Evolutionary conservation across 768 basidiomycete genomes (phyloP), one percentile per base, ranked within the genome.

Genomic region (Macrolepiota fuliginosa): DNA sequence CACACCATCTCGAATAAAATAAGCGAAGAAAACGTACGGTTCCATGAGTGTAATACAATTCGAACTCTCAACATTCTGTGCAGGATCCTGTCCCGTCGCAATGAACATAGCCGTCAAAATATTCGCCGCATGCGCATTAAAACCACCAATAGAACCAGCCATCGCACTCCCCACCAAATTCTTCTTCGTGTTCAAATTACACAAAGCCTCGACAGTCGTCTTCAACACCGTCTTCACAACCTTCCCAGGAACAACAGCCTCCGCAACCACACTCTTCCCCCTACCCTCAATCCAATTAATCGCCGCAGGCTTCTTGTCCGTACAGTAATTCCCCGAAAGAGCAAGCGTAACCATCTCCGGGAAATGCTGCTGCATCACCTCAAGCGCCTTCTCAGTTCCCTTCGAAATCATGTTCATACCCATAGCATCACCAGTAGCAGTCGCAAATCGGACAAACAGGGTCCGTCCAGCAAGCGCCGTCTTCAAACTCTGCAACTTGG

Each of bases 391-490:
- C 79, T 98, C 97, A 10, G 94, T 95, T 2, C 96, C 97, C 77
- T 99, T 99, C 9, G 91, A 92, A 70, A 98, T 97, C 97, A 98
- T 99, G 81, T 99, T 99, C 97, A 99, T 99, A 17, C 97, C 97
- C 96, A 98, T 99, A 45, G 97, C 96, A 69, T 98, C 96, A 32
- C 96, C 97, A 0, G 97, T 98, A 58, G 86, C 88, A 13, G 95
- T 97, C 62, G 91, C 91, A 70, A 99, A 98, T 51, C 97, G 86
- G 24, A 98, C 88, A 71, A 88, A 99, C 40, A 99, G 77, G 40
- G 94, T 96, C 45, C 97, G 85, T 4, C 97, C 97, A 5, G 97
- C 97, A 73, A 98, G 78, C 4, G 90, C 92, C 51, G 88, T 88
- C 82, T 96, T 96, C 67, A 98, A 79, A 58, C 81, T 82, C 75